Conservation (phyloP, 331 rosid genomes). For the Prunus yedoensis region DNA sequence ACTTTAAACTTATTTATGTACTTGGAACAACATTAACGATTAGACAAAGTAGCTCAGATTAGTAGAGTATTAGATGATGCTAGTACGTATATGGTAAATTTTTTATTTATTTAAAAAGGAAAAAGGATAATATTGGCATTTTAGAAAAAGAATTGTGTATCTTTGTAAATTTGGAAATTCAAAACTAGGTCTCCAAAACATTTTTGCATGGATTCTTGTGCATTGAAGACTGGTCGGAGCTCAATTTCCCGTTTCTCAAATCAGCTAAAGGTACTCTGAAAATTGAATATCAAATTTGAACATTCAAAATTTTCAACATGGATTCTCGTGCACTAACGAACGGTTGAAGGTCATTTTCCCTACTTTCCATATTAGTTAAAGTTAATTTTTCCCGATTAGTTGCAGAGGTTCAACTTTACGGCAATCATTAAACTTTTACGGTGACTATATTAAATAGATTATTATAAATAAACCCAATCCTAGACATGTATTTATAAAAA, state of each 20-base stretch:
- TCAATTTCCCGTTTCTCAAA: neutral
- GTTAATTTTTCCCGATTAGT: fast-evolving
- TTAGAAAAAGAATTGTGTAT: neutral
- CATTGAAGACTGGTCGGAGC: neutral
- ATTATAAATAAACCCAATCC: too few species aligned
- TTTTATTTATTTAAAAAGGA: too few species aligned
- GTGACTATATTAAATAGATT: too few species aligned
- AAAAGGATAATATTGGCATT: neutral
- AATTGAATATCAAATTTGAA: neutral
- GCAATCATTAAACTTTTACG: fast-evolving
- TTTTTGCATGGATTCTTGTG: neutral
- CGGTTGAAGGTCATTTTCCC: neutral
- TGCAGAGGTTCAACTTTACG: neutral
- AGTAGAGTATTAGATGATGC: too few species aligned
- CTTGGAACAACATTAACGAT: neutral
- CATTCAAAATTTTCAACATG: neutral
- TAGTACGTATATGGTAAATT: too few species aligned
- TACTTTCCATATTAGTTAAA: neutral
- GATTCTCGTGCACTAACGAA: too few species aligned
- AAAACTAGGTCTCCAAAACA: neutral
- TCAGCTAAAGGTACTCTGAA: fast-evolving
- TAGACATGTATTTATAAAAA: too few species aligned
- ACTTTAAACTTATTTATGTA: neutral
- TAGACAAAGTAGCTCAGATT: too few species aligned
- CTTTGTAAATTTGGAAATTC: neutral